Conservation (phyloP, 495 filamentous ascomycete genomes). For the Aspergillus bridgeri region DNA sequence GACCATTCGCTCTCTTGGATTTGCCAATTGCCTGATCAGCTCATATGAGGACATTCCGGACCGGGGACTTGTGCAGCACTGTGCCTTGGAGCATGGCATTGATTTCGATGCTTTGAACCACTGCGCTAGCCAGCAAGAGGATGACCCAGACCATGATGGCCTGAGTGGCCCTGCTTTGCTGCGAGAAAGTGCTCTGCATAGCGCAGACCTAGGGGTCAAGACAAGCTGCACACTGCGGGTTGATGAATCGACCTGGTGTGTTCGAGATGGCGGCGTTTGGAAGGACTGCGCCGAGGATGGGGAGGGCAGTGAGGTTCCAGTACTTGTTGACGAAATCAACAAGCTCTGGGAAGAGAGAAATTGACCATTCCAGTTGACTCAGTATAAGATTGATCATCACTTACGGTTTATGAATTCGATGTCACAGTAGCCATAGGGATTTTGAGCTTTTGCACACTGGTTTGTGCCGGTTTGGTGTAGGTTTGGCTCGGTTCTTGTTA, state of each 20-base stretch:
- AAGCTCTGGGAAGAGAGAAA: slow-evolving; percentile 38
- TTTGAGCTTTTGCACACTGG: background rate
- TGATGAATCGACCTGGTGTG: slow-evolving; percentile 73
- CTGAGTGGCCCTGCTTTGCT: slow-evolving; percentile 61
- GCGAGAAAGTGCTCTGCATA: slow-evolving; percentile 69
- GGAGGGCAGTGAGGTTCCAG: slow-evolving; percentile 61
- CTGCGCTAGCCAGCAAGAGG: slow-evolving; percentile 57
- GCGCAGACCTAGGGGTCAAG: slow-evolving; percentile 61
- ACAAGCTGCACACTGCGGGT: slow-evolving; percentile 89
- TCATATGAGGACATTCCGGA: slow-evolving; percentile 74
- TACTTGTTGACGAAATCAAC: slow-evolving; percentile 72
- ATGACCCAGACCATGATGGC: slow-evolving; percentile 56
- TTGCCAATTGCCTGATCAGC: slow-evolving; percentile 78
- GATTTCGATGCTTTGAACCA: slow-evolving; percentile 79
- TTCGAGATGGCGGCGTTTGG: slow-evolving; percentile 78
- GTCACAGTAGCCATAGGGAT: background rate
- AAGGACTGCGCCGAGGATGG: slow-evolving; percentile 61
- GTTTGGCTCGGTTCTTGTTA: background rate
- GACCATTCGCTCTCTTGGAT: slow-evolving; percentile 83
- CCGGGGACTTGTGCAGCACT: slow-evolving; percentile 69
- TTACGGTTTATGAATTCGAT: background rate
- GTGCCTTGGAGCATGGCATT: slow-evolving; percentile 83
- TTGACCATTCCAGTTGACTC: background rate
- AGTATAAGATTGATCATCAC: background rate
- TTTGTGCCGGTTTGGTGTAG: background rate